Evolutionary conservation across 345 rosid species (phyloP), one percentile per base, ranked within the genome.

Genomic region (Boechera divaricarpa): DNA sequence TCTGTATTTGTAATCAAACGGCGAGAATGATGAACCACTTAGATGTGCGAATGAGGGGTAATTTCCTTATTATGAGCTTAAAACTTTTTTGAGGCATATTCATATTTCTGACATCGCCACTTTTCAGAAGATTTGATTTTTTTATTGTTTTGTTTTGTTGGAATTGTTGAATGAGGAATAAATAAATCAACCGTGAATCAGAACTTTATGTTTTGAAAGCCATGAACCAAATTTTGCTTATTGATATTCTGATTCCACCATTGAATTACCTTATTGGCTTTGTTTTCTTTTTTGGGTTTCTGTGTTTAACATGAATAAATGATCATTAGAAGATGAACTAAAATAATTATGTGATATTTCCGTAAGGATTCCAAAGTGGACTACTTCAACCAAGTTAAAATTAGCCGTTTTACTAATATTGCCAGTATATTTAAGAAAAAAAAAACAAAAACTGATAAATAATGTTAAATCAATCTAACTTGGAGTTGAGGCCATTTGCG

Each of bases 201-300:
- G 33, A 7, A 28, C 11, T 0, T 9, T 38, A 59, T 21, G 24
- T 21, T 21, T 21, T 21, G 24, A 21, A 21, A 21, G 24, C 24
- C 24, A 21, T 78, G 77, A 12, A 3, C 74, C 66, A 10, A 21
- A 48, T 67, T 21, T 79, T 41, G 82, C 82, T 79, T 79, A 79
- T 79, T 79, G 82, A 79, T 79, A 79, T 79, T 74, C 82, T 79
- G 82, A 79, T 62, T 61, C 70, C 70, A 67, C 75, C 44, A 10
- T 39, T 28, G 24, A 21, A 21, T 1, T 21, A 21, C 24, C 24
- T 21, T 21, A 21, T 21, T 21, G 24, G 24, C 24, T 21, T 21
- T 21, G 24, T 21, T 28, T 28, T 28, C 3, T 2, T 2, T 28
- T 2, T 28, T 28, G 29, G 29, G 0, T 21, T 21, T 2, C 2